These are phyloP conservation scores for Microbotryum scabiosae DNA, from an alignment of 1,284 basidiomycete species.

Conservation along the genomic window DNA sequence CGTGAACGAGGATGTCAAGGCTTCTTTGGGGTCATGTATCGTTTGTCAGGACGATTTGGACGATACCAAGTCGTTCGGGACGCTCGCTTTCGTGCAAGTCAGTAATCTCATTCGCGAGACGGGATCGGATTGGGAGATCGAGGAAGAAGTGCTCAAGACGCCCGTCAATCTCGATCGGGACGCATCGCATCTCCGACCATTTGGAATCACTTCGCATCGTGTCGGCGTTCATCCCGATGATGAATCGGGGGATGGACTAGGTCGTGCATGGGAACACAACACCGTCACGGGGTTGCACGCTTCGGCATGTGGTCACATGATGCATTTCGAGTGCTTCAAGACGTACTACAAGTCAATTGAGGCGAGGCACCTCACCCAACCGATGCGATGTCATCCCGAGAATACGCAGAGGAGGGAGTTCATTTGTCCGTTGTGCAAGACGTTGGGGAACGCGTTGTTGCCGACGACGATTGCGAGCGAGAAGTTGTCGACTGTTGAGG, in stretches of 20 bases:
- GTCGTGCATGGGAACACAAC: conserved; percentile 64
- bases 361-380: conserved; percentile 78
- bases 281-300: conserved; percentile 77
- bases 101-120: conserved; percentile 75
- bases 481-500: not conserved
- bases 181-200: conserved; percentile 20
- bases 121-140: conserved; percentile 58
- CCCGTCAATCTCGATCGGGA: conserved; percentile 59
- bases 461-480: conserved; percentile 50
- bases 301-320: conserved; percentile 91
- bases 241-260: conserved; percentile 41
- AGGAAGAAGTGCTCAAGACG: conserved; percentile 64
- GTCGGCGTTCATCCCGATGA: conserved; percentile 28
- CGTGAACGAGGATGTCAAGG: conserved; percentile 37
- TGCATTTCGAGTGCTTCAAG: conserved; percentile 93
- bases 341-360: conserved; percentile 81
- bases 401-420: conserved; percentile 85
- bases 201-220: conserved; percentile 25
- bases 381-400: conserved; percentile 90
- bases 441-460: conserved; percentile 85
- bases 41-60: conserved; percentile 94
- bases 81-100: conserved; percentile 80
- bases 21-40: conserved; percentile 77
- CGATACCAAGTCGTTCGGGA: conserved; percentile 66
- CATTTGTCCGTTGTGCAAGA: conserved; percentile 98